Percentiles rank a stretch among this genome's conserved stretches.
Evolutionary conservation across 1,284 basidiomycete genomes (phyloP).

Genomic region (Erythrobasidium hasegawianum): DNA sequence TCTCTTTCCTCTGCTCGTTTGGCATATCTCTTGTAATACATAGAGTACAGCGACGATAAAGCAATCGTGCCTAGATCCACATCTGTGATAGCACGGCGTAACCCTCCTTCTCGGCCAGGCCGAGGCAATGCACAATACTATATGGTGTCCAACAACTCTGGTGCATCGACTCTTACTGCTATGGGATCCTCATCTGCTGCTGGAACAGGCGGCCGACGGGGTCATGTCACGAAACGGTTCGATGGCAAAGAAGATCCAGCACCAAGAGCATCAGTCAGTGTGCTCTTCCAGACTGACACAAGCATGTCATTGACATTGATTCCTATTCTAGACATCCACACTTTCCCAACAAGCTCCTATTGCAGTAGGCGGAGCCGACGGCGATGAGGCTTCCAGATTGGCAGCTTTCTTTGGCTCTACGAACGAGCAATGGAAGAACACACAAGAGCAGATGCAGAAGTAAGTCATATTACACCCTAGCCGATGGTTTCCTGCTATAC

Average conservation of each 20-base stretch:
- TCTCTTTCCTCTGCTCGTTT: background rate
- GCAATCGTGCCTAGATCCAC: constrained; percentile 89
- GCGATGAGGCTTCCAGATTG: constrained; percentile 80
- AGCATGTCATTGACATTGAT: too few relatives aligned
- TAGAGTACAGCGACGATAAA: constrained; percentile 90
- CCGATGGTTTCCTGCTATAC: too few relatives aligned
- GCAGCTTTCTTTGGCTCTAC: constrained; percentile 92
- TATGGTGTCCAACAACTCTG: constrained; percentile 35
- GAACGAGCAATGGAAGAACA: constrained; percentile 88
- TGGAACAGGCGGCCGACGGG: constrained; percentile 46
- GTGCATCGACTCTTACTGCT: background rate
- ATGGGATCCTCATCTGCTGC: background rate
- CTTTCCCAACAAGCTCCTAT: constrained; percentile 31
- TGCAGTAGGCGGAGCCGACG: constrained; percentile 49
- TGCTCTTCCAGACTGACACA: too few relatives aligned
- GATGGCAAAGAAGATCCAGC: constrained; percentile 67
- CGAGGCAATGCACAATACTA: constrained; percentile 68
- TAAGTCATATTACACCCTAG: too few relatives aligned
- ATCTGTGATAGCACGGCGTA: constrained; percentile 84
- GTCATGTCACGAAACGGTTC: constrained; percentile 76
- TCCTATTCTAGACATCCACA: background rate
- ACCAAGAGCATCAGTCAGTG: constrained; percentile 47
- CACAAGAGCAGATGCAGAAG: constrained; percentile 96
- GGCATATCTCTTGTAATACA: constrained; percentile 9
- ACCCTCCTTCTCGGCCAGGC: constrained; percentile 80